Evolutionary conservation across 164 flowering plant genomes (phyloP).

Genomic region (Liriodendron chinense): DNA sequence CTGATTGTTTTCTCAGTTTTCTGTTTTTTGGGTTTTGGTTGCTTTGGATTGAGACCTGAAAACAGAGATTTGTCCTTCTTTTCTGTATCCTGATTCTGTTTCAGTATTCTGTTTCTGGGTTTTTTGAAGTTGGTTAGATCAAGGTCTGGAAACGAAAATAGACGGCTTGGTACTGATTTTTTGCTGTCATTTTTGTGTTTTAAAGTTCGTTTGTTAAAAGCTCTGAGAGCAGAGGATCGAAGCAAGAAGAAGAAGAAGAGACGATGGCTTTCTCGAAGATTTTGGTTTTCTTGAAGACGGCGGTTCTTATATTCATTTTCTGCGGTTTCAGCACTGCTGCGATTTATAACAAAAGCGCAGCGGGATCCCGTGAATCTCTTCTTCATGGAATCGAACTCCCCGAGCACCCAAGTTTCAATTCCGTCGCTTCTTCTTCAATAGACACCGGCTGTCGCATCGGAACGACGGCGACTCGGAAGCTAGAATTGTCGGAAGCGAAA

Average conservation of each 20-base stretch:
- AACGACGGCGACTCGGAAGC: conserved; percentile 5
- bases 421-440: conserved; percentile 33
- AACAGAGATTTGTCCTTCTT: background rate
- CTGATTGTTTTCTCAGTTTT: background rate
- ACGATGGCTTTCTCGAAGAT: conserved; percentile 23
- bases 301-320: conserved; percentile 24
- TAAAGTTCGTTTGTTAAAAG: background rate
- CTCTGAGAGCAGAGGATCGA: background rate
- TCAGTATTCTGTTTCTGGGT: background rate
- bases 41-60: background rate
- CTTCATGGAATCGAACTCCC: conserved; percentile 57
- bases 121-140: background rate
- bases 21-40: background rate
- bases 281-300: background rate
- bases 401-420: conserved; percentile 49
- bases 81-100: background rate
- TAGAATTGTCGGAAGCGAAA: background rate
- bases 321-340: conserved; percentile 16
- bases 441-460: conserved; percentile 28
- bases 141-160: too few species aligned
- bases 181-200: background rate
- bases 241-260: conserved; percentile 8
- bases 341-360: conserved; percentile 12
- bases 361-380: conserved; percentile 26
- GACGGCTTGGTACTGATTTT: background rate